phyloP scores from a whole-genome alignment of 139 green algal genomes.

The Chlorella sp. region DNA sequence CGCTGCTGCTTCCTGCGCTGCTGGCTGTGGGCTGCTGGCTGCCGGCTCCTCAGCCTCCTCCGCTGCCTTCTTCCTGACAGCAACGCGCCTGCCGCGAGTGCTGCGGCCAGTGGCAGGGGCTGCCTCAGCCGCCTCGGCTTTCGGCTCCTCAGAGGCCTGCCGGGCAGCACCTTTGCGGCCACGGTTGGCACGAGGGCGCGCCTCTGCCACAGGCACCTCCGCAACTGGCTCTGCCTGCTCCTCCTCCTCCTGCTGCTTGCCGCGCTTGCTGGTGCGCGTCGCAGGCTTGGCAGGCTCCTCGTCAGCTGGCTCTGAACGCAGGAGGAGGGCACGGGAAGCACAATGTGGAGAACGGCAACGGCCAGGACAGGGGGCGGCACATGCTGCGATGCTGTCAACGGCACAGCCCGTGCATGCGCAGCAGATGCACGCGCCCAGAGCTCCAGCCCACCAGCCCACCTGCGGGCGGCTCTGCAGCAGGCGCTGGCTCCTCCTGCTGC shows the following conservation, averaged over 20 bases:
- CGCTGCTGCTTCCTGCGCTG: not conserved
- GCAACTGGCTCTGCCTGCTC: not conserved
- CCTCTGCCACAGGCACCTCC: not conserved
- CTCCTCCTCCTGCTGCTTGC: slow-evolving; percentile 18
- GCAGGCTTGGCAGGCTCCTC: not conserved
- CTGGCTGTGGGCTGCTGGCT: not conserved
- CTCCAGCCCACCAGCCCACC: not conserved
- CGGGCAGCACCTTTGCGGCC: not conserved
- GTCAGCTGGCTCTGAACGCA: not conserved
- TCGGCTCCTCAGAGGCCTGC: not conserved
- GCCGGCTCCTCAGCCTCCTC: not conserved
- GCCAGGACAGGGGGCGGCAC: too few relatives aligned
- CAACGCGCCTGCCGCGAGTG: not conserved
- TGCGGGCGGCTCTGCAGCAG: not conserved
- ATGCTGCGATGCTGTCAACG: too few relatives aligned
- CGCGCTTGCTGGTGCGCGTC: not conserved
- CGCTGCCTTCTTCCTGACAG: not conserved
- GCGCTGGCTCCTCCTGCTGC: not conserved
- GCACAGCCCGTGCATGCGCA: too few relatives aligned
- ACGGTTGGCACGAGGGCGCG: not conserved
- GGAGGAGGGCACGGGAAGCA: not conserved
- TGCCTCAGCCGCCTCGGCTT: not conserved
- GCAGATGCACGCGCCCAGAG: not conserved
- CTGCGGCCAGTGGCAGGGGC: not conserved
- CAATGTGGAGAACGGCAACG: too few relatives aligned